A percentile compares a stretch with the other conserved stretches of the same genome.
Conservation (phyloP, 305 asterid genomes). For the Fraxinus velutina region DNA sequence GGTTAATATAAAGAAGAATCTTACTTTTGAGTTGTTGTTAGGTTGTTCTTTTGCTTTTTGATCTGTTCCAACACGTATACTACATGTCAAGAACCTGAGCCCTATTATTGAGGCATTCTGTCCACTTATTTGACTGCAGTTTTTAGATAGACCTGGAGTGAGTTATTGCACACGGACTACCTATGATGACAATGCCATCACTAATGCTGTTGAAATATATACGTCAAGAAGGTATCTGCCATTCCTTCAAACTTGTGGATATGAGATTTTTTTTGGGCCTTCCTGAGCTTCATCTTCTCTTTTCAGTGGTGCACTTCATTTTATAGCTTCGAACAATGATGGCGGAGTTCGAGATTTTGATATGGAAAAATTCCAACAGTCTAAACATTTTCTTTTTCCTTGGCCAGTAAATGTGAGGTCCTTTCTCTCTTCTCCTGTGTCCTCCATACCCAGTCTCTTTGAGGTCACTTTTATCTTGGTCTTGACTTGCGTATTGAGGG, state of each 20-base stretch:
- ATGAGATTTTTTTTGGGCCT: not conserved
- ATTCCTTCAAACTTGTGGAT: not conserved
- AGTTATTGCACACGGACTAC: slow-evolving; percentile 85
- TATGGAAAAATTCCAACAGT: slow-evolving; percentile 71
- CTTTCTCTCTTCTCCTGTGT: not conserved
- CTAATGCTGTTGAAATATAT: slow-evolving; percentile 88
- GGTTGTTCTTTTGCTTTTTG: slow-evolving; percentile 4
- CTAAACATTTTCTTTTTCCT: slow-evolving; percentile 58
- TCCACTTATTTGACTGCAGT: slow-evolving; percentile 41
- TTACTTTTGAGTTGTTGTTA: not conserved
- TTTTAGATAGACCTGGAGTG: slow-evolving; percentile 79
- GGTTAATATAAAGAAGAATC: not conserved
- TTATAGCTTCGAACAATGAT: slow-evolving; percentile 82
- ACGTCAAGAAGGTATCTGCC: slow-evolving; percentile 57
- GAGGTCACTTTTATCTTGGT: not conserved
- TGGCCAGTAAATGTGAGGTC: slow-evolving; percentile 94
- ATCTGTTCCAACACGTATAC: not conserved
- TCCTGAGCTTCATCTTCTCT: slow-evolving; percentile 29
- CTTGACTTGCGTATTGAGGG: not conserved
- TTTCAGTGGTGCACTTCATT: slow-evolving; percentile 85
- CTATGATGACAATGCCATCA: slow-evolving; percentile 90
- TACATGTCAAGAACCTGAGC: slow-evolving; percentile 1
- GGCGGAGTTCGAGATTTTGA: slow-evolving; percentile 84
- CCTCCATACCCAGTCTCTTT: not conserved
- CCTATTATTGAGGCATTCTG: not conserved